Conservation (phyloP, 1,284 basidiomycete genomes). For the Leccinum fallax region DNA sequence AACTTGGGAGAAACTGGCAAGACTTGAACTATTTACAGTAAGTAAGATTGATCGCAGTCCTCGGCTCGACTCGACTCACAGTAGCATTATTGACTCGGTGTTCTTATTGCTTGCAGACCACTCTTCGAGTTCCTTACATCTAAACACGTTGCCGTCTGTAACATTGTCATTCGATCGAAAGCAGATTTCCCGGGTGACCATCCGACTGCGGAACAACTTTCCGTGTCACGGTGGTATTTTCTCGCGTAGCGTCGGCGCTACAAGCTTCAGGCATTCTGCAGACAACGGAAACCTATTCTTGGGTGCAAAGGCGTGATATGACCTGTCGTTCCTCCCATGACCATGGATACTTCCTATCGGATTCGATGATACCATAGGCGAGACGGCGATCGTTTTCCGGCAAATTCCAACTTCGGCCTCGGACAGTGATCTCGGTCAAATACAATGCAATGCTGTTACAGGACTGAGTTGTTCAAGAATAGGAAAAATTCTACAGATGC, state of each 20-base stretch:
- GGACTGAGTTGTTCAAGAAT: background rate
- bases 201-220: conserved; percentile 8
- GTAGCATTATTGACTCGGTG: background rate
- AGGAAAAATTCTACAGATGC: background rate
- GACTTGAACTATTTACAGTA: background rate
- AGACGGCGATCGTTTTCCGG: background rate
- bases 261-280: background rate
- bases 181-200: background rate
- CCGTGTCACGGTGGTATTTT: background rate
- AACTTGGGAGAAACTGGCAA: background rate
- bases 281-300: background rate
- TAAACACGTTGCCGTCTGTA: background rate
- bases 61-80: background rate
- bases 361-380: background rate
- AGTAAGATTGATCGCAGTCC: background rate
- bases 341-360: background rate
- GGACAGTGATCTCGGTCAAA: conserved; percentile 3
- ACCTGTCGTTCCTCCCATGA: background rate
- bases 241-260: background rate
- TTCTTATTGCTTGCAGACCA: background rate
- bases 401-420: background rate
- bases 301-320: background rate
- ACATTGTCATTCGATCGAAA: background rate
- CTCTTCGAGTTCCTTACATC: background rate
- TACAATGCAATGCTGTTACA: conserved; percentile 2